phyloP scores from a whole-genome alignment of 257 asterid genomes.

The Jasminum sambac region DNA sequence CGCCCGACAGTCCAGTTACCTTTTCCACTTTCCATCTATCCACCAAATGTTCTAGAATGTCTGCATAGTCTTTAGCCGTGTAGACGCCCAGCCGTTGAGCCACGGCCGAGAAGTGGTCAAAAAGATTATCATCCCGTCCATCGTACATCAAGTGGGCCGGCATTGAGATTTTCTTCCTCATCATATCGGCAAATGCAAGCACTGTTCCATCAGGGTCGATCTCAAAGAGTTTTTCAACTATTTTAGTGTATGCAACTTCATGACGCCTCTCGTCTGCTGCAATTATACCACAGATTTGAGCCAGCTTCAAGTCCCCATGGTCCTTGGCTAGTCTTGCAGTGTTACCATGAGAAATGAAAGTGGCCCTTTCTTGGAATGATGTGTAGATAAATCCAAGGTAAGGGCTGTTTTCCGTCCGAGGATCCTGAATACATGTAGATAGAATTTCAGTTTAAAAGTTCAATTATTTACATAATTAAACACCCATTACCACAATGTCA shows the following conservation, averaged over 20 bases:
- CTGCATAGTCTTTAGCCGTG: slow-evolving; percentile 75
- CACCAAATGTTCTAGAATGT: slow-evolving; percentile 70
- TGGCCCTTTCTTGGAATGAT: slow-evolving; percentile 86
- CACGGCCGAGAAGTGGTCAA: slow-evolving; percentile 68
- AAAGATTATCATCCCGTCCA: slow-evolving; percentile 65
- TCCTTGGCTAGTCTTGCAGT: slow-evolving; percentile 75
- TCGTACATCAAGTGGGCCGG: slow-evolving; percentile 89
- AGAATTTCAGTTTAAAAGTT: neutral
- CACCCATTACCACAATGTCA: neutral
- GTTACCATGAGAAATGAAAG: slow-evolving; percentile 79
- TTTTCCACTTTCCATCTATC: slow-evolving; percentile 63
- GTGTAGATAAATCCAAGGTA: slow-evolving; percentile 83
- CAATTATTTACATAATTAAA: neutral
- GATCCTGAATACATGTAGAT: slow-evolving; percentile 48
- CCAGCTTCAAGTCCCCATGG: slow-evolving; percentile 68
- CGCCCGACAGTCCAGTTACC: slow-evolving; percentile 52
- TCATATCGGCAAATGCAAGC: slow-evolving; percentile 72
- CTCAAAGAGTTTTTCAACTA: slow-evolving; percentile 72
- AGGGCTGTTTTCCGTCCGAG: slow-evolving; percentile 74
- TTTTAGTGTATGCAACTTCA: slow-evolving; percentile 82
- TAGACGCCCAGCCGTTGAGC: slow-evolving; percentile 75
- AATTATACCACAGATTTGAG: slow-evolving; percentile 74
- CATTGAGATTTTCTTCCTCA: slow-evolving; percentile 83
- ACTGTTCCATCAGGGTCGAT: slow-evolving; percentile 76
- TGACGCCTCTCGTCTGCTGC: slow-evolving; percentile 88